Percentiles rank a stretch among this genome's conserved stretches.
phyloP scores from a whole-genome alignment of 2,329 filamentous ascomycete species.

The Bipolaris oryzae region DNA sequence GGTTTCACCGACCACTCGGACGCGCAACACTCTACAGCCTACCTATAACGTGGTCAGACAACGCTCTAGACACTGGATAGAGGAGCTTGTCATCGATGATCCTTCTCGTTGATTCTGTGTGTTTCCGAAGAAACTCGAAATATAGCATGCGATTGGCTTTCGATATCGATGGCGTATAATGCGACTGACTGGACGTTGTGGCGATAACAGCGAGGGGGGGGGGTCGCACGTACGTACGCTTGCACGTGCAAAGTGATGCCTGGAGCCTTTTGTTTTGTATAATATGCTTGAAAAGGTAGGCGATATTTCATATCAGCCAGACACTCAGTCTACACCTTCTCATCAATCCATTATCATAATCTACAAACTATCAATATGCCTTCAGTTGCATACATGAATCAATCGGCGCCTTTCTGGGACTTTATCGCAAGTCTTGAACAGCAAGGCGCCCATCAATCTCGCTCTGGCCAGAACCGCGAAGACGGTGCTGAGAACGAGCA shows the following conservation, averaged over 20 bases:
- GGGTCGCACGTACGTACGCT: conserved; percentile 34
- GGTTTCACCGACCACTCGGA: conserved; percentile 19
- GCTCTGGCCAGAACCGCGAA: conserved; percentile 45
- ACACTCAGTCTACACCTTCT: conserved; percentile 15
- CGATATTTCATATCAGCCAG: conserved; percentile 10
- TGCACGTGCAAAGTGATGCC: conserved; percentile 40
- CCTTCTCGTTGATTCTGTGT: conserved; percentile 31
- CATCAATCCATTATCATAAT: conserved; percentile 11
- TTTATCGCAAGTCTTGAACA: conserved; percentile 59
- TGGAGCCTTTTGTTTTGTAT: conserved; percentile 30
- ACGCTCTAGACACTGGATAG: conserved; percentile 24
- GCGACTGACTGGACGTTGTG: conserved; percentile 24
- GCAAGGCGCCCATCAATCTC: conserved; percentile 50
- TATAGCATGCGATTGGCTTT: conserved; percentile 28
- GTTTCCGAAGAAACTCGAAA: conserved; percentile 14
- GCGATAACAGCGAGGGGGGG: conserved; percentile 22
- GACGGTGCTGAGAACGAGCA: conserved; percentile 32
- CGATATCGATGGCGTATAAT: conserved; percentile 4
- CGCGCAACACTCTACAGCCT: conserved; percentile 39
- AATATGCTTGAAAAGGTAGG: conserved; percentile 26
- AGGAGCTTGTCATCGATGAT: conserved; percentile 24
- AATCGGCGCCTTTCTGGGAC: conserved; percentile 62
- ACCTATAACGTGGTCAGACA: conserved; percentile 17
- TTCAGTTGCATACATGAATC: conserved; percentile 60
- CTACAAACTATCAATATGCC: conserved; percentile 51